Base-by-base conservation (phyloP, 257 asterid species). In the Salvia hispanica region DNA sequence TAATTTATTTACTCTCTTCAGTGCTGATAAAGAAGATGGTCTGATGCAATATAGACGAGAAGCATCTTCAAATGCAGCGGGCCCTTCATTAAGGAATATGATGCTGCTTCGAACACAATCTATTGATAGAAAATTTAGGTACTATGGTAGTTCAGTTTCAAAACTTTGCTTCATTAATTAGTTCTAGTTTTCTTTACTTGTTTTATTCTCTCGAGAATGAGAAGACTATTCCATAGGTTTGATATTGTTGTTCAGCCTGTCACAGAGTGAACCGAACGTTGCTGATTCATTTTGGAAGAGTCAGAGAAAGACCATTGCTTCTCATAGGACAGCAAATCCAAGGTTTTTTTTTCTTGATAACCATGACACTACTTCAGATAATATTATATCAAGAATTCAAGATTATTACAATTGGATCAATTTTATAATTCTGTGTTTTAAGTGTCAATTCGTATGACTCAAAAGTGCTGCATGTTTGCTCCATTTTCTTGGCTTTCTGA, bases 241-340 rank as follows among this genome's bases (percentile, higher is more conserved):
- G 76, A 36, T 75, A 70, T 77, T 74, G 47, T 56, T 75, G 72
- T 45, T 77, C 94, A 90, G 97, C 79, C 74, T 83, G 70, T 87
- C 92, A 39, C 96, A 85, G 72, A 90, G 95, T 66, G 99, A 88
- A 70, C 96, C 99, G 36, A 86, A 90, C 72, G 78, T 93, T 59
- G 99, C 95, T 65, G 86, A 91, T 68, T 78, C 90, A 62, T 86
- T 91, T 83, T 88, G 97, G 97, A 88, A 90, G 87, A 84, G 96
- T 85, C 79, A 90, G 81, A 88, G 95, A 71, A 87, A 90, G 79
- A 90, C 74, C 65, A 81, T 87, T 84, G 84, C 92, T 60, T 96
- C 89, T 77, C 86, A 80, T 75, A 81, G 95, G 85, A 88, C 96
- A 72, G 95, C 97, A 47, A 86, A 95, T 78, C 88, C 99, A 80